Conservation (phyloP, 2,329 filamentous ascomycete species). For the Phialocephala sp. region DNA sequence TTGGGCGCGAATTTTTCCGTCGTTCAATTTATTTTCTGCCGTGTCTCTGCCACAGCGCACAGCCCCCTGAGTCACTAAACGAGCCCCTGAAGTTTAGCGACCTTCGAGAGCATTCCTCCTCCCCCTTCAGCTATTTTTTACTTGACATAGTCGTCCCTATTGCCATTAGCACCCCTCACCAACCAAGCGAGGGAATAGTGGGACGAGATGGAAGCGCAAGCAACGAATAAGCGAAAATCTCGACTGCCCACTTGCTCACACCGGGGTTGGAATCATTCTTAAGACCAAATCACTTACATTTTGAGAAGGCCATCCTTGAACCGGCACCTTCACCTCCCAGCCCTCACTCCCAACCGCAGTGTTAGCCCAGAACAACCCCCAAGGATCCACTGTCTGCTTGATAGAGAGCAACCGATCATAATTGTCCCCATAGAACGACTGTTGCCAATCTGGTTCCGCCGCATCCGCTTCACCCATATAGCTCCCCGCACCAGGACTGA, state of each 20-base stretch:
- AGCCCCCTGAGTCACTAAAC: not conserved
- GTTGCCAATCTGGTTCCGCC: slow-evolving; percentile 47
- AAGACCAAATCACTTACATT: slow-evolving; percentile 18
- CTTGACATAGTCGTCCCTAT: not conserved
- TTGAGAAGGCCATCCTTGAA: slow-evolving; percentile 25
- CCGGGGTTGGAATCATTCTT: not conserved
- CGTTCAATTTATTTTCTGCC: not conserved
- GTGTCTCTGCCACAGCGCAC: not conserved
- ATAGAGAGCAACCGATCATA: slow-evolving; percentile 49
- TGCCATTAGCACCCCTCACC: not conserved
- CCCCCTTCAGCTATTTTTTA: not conserved
- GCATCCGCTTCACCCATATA: slow-evolving; percentile 59
- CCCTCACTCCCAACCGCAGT: slow-evolving; percentile 32
- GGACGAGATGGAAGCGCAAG: no score
- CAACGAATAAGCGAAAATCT: no score
- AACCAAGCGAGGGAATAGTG: no score
- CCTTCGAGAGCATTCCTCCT: not conserved
- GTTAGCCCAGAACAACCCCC: slow-evolving; percentile 45
- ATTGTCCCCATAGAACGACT: slow-evolving; percentile 29
- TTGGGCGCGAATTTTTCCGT: not conserved
- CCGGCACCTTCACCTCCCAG: slow-evolving; percentile 39
- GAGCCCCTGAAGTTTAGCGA: slow-evolving; percentile 9
- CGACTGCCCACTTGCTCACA: no score
- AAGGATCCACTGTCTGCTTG: slow-evolving; percentile 56
- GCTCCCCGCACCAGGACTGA: slow-evolving; percentile 43